Evolutionary conservation across 208 protist genomes (phyloP), one percentile per base, ranked within the genome.

Genomic region (Leishmania aethiopica): DNA sequence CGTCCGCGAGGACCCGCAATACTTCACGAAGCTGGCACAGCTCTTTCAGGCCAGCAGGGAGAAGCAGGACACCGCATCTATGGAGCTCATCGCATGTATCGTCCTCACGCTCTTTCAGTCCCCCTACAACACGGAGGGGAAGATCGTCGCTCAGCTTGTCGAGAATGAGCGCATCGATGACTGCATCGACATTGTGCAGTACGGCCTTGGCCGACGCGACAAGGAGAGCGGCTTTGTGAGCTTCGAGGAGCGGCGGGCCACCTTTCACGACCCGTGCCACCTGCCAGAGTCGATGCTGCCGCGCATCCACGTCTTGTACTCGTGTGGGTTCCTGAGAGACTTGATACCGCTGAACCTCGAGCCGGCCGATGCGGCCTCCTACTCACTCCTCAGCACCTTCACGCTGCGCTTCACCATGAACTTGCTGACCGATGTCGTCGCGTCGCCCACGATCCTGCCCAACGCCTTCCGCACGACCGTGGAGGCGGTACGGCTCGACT

Each of bases 101-200:
- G 85, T 86, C 40, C 73, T 95, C 7, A 60, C 85, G 3, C 85
- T 97, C 10, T 82, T 97, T 19, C 84, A 86, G 53, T 60, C 88
- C 11, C 94, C 94, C 2, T 95, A 92, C 86, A 93, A 78, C 79
- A 90, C 91, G 6, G 92, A 97, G n/a, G 86, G 85, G 11, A 90
- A 88, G 79, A 93, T 95, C 55, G 84, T 97, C 69, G 81, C 88
- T 5, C 92, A 95, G 78, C 94, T 94, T 67, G 90, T 97, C 1
- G 91, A 95, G 59, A 89, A 92, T 64, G 79, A 83, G 11, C 73
- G 83, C 79, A 88, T 95, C 66, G 90, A 97, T 69, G 84, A 79
- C 55, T 89, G 87, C 79, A 90, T 97, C 55, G 92, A 97, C 82
- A 93, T 94, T 75, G 91, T 97, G 59, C 94, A 97, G 85, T 91